Conservation (phyloP, 2,329 filamentous ascomycete species). For the Neopestalotiopsis rosae region DNA sequence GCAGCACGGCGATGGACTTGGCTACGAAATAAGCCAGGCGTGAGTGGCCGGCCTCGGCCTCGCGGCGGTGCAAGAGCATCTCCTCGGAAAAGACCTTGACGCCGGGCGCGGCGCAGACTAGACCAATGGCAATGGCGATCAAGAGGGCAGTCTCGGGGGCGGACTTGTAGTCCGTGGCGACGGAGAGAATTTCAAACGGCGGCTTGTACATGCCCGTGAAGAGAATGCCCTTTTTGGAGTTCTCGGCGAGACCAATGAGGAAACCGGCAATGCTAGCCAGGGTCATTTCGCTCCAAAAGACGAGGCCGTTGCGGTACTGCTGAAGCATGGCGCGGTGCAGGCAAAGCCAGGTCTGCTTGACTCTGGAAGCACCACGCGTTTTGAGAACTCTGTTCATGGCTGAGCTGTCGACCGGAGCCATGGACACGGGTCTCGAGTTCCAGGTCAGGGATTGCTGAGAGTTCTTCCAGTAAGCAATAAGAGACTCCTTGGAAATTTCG, state of each 20-base stretch:
- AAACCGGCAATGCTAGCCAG: conserved; percentile 57
- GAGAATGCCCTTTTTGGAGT: conserved; percentile 53
- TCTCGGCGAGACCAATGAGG: conserved; percentile 59
- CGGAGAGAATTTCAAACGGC: conserved; percentile 57
- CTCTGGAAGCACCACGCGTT: conserved; percentile 53
- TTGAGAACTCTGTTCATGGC: conserved; percentile 51
- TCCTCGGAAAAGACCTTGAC: conserved; percentile 64
- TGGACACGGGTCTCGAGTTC: conserved; percentile 29
- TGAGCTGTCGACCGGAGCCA: conserved; percentile 32
- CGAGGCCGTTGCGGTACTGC: conserved; percentile 57
- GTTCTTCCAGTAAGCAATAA: conserved; percentile 55
- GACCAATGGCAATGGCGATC: conserved; percentile 58
- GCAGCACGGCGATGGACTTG: conserved; percentile 57
- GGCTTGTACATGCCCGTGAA: conserved; percentile 58
- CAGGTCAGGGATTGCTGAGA: conserved; percentile 32
- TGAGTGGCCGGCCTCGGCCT: conserved; percentile 62
- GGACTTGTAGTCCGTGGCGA: conserved; percentile 54
- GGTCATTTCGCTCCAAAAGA: conserved; percentile 59
- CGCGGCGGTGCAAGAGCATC: conserved; percentile 58
- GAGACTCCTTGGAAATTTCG: conserved; percentile 51
- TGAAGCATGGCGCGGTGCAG: conserved; percentile 58
- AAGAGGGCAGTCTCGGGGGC: conserved; percentile 59
- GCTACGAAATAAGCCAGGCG: conserved; percentile 61
- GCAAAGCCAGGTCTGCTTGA: conserved; percentile 58
- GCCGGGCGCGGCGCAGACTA: conserved; percentile 58